Evolutionary conservation across 257 asterid genomes (phyloP).

Genomic region (Gentiana straminea): DNA sequence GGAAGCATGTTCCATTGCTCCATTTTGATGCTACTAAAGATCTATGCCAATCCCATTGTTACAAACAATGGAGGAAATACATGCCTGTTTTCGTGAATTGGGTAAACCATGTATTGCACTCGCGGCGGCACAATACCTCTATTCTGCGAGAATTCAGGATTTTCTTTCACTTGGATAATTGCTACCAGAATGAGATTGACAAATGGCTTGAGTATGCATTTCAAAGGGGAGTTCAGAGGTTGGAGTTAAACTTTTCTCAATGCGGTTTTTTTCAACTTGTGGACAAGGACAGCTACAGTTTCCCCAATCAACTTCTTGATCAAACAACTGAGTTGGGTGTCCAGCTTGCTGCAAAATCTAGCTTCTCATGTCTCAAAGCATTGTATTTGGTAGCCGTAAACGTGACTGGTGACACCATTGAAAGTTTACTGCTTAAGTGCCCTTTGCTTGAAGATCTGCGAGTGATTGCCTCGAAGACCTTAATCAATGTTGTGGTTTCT

Average conservation of each 20-base stretch:
- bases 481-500: slow-evolving; percentile 21
- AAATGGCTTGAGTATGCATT: slow-evolving; percentile 7
- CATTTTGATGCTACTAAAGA: slow-evolving; percentile 2
- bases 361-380: slow-evolving; percentile 21
- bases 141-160: background rate
- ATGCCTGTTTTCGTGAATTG: background rate
- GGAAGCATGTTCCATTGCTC: background rate
- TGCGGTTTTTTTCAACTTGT: background rate
- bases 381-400: slow-evolving; percentile 28
- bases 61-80: background rate
- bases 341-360: background rate
- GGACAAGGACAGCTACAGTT: background rate
- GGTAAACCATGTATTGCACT: background rate
- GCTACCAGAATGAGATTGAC: background rate
- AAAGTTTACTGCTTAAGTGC: slow-evolving; percentile 20
- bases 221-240: background rate
- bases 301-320: background rate
- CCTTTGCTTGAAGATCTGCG: slow-evolving; percentile 22
- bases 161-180: background rate
- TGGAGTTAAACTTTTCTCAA: background rate
- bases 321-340: background rate
- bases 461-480: slow-evolving; percentile 23
- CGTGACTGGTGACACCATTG: slow-evolving; percentile 25
- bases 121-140: background rate
- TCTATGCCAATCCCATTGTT: background rate